Percentiles rank a stretch among this genome's conserved stretches.
phyloP scores from a whole-genome alignment of 352 stramenopile genomes.

The Globisporangium nagaii region DNA sequence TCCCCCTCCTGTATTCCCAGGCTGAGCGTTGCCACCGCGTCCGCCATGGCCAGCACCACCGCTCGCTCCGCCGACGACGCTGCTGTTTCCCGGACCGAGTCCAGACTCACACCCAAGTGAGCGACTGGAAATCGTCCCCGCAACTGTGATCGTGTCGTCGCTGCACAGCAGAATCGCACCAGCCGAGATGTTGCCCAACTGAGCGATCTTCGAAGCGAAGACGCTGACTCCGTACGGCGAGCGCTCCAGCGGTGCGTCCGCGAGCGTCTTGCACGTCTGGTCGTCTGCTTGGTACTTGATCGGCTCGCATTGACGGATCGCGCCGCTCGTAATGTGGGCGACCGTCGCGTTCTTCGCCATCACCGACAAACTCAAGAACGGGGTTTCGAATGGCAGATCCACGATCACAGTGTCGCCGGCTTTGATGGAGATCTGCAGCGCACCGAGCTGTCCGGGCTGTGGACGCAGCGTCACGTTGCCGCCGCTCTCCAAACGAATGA shows the following conservation, averaged over 20 bases:
- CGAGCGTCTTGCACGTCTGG: constrained; percentile 30
- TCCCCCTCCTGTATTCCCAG: constrained; percentile 41
- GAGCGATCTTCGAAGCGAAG: constrained; percentile 31
- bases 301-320: constrained; percentile 32
- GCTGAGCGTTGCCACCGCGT: constrained; percentile 52
- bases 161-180: constrained; percentile 61
- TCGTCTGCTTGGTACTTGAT: constrained; percentile 36
- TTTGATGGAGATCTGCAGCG: constrained; percentile 24
- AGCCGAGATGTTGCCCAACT: constrained; percentile 42
- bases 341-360: constrained; percentile 42
- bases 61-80: constrained; percentile 40
- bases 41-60: constrained; percentile 67
- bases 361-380: constrained; percentile 41
- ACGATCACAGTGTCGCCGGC: constrained; percentile 25
- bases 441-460: constrained; percentile 43
- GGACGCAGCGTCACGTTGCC: constrained; percentile 38
- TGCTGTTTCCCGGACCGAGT: constrained; percentile 47
- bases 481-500: constrained; percentile 26
- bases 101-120: constrained; percentile 45
- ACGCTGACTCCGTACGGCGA: constrained; percentile 40
- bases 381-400: constrained; percentile 54
- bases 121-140: constrained; percentile 30
- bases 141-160: constrained; percentile 26
- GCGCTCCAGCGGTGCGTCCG: not conserved
- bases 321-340: constrained; percentile 34